phyloP scores from a whole-genome alignment of 768 basidiomycete genomes.

The Boletus rubescentipes region DNA sequence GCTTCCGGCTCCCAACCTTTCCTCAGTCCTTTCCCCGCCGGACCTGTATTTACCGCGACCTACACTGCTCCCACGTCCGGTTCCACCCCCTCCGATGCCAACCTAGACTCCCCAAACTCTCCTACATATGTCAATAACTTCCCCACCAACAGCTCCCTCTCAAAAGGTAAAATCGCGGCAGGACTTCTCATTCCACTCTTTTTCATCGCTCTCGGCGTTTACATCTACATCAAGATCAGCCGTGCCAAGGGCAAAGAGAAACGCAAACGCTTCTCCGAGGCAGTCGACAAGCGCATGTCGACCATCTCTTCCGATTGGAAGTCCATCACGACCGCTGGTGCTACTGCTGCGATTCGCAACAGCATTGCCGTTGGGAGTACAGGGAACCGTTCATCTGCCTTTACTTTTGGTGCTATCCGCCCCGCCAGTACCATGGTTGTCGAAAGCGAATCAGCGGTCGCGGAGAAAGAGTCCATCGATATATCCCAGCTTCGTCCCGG shows the following conservation, averaged over 20 bases:
- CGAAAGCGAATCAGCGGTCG: constrained; percentile 38
- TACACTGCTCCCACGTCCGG: constrained; percentile 47
- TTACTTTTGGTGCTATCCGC: constrained; percentile 60
- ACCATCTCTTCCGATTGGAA: constrained; percentile 81
- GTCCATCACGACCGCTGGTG: constrained; percentile 65
- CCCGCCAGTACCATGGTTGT: constrained; percentile 43
- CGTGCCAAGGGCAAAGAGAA: constrained; percentile 51
- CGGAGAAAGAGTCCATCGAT: constrained; percentile 43
- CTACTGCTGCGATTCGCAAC: constrained; percentile 69
- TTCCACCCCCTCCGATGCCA: constrained; percentile 39
- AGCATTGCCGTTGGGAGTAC: constrained; percentile 52
- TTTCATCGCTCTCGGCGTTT: constrained; percentile 45
- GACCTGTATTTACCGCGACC: constrained; percentile 68
- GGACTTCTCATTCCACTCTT: constrained; percentile 62
- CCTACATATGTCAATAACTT: constrained; percentile 42
- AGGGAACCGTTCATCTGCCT: constrained; percentile 43
- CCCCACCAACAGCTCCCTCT: constrained; percentile 36
- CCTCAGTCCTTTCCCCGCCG: constrained; percentile 54
- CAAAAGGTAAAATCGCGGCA: constrained; percentile 63
- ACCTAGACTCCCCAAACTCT: constrained; percentile 34
- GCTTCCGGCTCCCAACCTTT: constrained; percentile 48
- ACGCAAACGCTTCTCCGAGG: constrained; percentile 59
- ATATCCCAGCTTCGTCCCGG: constrained; percentile 49
- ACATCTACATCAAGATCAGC: constrained; percentile 51
- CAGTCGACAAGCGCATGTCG: constrained; percentile 80